A percentile compares a stretch with the other conserved stretches of the same genome.
Evolutionary conservation across 208 protist species (phyloP).

Genomic region (Acanthamoeba polyphaga): DNA sequence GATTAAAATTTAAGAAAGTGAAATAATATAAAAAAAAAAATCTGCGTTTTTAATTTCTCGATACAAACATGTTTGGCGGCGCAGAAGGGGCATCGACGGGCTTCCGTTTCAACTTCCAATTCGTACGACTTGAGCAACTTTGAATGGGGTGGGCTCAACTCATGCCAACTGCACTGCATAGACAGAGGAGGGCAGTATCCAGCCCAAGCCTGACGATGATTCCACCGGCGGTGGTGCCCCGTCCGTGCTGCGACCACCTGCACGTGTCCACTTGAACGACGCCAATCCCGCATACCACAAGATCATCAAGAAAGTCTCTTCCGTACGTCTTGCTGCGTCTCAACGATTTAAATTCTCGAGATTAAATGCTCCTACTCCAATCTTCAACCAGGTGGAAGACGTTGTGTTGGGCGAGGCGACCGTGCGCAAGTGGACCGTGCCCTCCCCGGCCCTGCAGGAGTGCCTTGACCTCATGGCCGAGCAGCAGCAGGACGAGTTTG

Average conservation of each 20-base stretch:
- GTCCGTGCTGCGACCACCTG: neutral
- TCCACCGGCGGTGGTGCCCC: neutral
- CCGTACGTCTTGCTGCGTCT: neutral
- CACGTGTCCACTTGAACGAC: neutral
- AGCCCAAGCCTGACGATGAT: neutral
- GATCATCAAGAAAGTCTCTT: constrained; percentile 34
- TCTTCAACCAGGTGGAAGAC: neutral
- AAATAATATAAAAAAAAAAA: neutral
- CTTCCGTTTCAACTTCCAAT: constrained; percentile 3
- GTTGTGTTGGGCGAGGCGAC: neutral
- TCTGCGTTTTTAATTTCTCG: no score
- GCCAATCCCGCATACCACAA: neutral
- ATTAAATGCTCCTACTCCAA: neutral
- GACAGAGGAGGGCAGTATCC: neutral
- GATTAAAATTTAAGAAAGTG: neutral
- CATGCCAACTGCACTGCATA: neutral
- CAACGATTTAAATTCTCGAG: neutral
- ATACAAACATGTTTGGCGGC: neutral
- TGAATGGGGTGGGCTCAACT: neutral
- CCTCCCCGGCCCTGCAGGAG: neutral
- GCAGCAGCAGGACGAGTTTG: constrained; percentile 3
- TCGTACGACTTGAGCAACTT: neutral
- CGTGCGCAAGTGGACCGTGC: constrained; percentile 43
- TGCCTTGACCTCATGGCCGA: constrained; percentile 42
- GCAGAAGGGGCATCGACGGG: neutral